Evolutionary conservation across 2,329 filamentous ascomycete genomes (phyloP), one percentile per base, ranked within the genome.

Genomic region (Zasmidium cellare): DNA sequence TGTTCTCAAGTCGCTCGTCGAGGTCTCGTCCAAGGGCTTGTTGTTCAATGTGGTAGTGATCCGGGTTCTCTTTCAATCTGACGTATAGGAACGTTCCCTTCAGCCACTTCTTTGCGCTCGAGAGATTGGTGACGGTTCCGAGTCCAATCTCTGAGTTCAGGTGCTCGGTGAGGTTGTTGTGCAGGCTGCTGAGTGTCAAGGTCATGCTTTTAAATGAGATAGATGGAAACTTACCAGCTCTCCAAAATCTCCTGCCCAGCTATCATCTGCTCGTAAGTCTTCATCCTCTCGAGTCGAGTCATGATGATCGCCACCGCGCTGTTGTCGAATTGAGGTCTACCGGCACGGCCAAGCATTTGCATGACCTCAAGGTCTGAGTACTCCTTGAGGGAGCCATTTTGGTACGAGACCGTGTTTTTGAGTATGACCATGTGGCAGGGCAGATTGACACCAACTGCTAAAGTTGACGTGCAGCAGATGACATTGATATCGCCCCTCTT

Each of bases 321-420:
- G 51, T 85, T 81, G 65, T 93, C 91, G 61, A 92, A 96, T 68
- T 96, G 91, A 5, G 91, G 91, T 19, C 91, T 81, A 1, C 91
- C 91, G 51, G 91, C 91, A 62, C 91, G 85, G 6, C 91, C 91
- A 50, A 96, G 82, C 91, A 96, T 96, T 67, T 96, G 91, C 87
- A 93, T 93, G 60, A 93, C 83, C 65, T 96, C 91, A 3, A 96
- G 78, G 69, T 94, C 90, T 0, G 89, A 86, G 64, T 91, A 92
- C 70, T 94, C 90, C 55, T 86, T 83, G 28, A 61, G 63, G n/a
- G 59, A 59, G n/a, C 7, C 75, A 80, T 80, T 74, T 56, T 84
- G 83, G 73, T 85, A 92, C 0, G 81, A 79, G 2, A 86, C 81
- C 0, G 91, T 96, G 20, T 90, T 89, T 71, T 96, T 96, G 55